These are phyloP conservation scores for Paulownia fortunei DNA, from an alignment of 257 asterid species.

Conservation along the genomic window DNA sequence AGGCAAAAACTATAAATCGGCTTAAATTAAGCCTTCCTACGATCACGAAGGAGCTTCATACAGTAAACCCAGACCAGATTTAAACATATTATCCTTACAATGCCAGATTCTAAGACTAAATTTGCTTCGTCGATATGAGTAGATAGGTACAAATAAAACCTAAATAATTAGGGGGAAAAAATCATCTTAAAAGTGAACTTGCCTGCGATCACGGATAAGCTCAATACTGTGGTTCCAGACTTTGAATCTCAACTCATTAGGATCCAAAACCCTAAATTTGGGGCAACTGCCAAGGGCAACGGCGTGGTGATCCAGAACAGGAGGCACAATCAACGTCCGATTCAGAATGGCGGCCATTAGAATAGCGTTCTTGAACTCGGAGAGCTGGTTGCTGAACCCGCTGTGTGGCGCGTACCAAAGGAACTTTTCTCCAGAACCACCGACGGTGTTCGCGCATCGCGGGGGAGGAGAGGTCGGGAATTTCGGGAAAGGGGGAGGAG, in stretches of 20 bases:
- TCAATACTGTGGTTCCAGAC: slow-evolving; percentile 83
- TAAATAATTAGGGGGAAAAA: not conserved
- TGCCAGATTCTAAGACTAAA: not conserved
- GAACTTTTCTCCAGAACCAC: slow-evolving; percentile 47
- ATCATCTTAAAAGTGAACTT: slow-evolving; percentile 17
- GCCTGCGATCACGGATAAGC: slow-evolving; percentile 75
- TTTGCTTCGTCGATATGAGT: not conserved
- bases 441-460: slow-evolving; percentile 28
- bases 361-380: slow-evolving; percentile 83
- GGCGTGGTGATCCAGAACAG: slow-evolving; percentile 89
- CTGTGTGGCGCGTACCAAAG: slow-evolving; percentile 97
- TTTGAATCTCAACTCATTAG: slow-evolving; percentile 68
- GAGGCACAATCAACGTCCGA: slow-evolving; percentile 84
- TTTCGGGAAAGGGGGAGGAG: slow-evolving; percentile 41
- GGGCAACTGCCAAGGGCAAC: slow-evolving; percentile 97
- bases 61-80: slow-evolving; percentile 40
- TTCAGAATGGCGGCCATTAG: slow-evolving; percentile 78
- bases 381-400: slow-evolving; percentile 94
- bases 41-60: slow-evolving; percentile 39
- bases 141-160: slow-evolving; percentile 5
- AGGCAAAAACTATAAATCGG: not conserved
- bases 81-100: slow-evolving; percentile 1
- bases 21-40: slow-evolving; percentile 30
- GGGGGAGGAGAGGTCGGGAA: slow-evolving; percentile 30
- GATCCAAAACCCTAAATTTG: slow-evolving; percentile 82